Base-by-base conservation (phyloP, 2,329 filamentous ascomycete species). In the Monosporascus sp. region DNA sequence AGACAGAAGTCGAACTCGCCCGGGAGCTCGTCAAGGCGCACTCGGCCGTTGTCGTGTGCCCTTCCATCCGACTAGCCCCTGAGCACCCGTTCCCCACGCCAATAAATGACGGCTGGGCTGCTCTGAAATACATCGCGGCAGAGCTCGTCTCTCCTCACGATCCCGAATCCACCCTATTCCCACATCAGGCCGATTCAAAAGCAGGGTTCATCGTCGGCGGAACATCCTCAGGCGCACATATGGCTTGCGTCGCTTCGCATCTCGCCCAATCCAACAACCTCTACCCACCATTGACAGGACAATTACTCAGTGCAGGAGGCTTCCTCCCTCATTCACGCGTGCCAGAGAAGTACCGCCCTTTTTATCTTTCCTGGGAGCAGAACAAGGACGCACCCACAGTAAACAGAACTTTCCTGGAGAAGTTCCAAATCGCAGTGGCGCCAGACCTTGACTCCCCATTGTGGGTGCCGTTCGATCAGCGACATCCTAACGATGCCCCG, bases 1-100 rank as follows among this genome's bases (percentile, higher is more conserved):
- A 59, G 37, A 52, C 54, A 11, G 52, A 59, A 19, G 22, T 59
- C n/a, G 17, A 24, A 14, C 48, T 59, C 6, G 55, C 57, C n/a
- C 51, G 55, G 26, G 38, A 31, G 3, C 52, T 59, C 16, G 55
- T 51, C 3, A n/a, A 27, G 8, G 43, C 41, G n/a, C 49, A 52
- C 49, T 46, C 54, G 46, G 55, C 55, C 22, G 48, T 50, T 22
- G 53, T 57, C 37, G 17, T 55, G 17, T 41, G 49, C 31, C 57
- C 57, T 43, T 47, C 52, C 9, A 50, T 44, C 14, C 52, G 54
- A 37, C 37, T 49, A 9, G 54, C 54, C 17, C 52, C 54, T 14
- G 49, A 51, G 8, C 7, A 22, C 22, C 49, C 52, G 27, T 56
- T 56, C 24, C 54, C 54, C 11, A 19, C 44, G 45, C 49, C 44